Evolutionary conservation across 306 rosid genomes (phyloP), one percentile per base, ranked within the genome.

Genomic region (Quercus parvula): DNA sequence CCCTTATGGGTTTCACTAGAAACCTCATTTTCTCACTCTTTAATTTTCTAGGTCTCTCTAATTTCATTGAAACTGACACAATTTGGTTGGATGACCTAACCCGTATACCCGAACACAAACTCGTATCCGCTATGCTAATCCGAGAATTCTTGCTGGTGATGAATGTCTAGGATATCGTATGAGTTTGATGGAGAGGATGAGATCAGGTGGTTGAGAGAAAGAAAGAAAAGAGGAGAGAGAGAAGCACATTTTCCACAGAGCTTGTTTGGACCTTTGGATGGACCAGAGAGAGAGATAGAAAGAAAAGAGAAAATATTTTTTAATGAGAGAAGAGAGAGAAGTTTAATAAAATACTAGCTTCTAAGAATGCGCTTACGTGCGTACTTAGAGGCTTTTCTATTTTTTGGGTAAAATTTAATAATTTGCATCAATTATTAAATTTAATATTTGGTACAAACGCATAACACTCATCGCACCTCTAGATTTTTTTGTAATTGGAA

Each of bases 251-350:
- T 94, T 92, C 81, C 98, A 94, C 79, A 56, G 88, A 73, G 78
- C 83, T 5, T 94, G 97, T 79, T 73, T 94, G 74, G 98, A 94
- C 91, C 91, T 92, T 79, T 94, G 97, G 98, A 88, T 94, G 86
- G 97, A 94, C 67, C 93, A 8, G 7, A 35, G 41, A 35, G 41
- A 35, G 41, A 35, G 8, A 35, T 35, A 35, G 41, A 35, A 35
- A 35, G 41, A 5, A 35, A 35, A 35, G 41, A 5, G 1, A 35
- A 35, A 5, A 5, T 5, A 5, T 35, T 35, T 35, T 35, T 33
- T 33, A 5, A 5, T 6, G 44, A 35, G 44, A 6, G 9, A 35
- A 35, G 9, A 35, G 44, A 35, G 44, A 6, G 44, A 35, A 35
- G 44, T 35, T 6, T 6, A 35, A 35, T 35, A 35, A 35, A 35